Percentiles rank a stretch among this genome's conserved stretches.
Evolutionary conservation across 345 rosid genomes (phyloP).

Genomic region (Clausena lansium): DNA sequence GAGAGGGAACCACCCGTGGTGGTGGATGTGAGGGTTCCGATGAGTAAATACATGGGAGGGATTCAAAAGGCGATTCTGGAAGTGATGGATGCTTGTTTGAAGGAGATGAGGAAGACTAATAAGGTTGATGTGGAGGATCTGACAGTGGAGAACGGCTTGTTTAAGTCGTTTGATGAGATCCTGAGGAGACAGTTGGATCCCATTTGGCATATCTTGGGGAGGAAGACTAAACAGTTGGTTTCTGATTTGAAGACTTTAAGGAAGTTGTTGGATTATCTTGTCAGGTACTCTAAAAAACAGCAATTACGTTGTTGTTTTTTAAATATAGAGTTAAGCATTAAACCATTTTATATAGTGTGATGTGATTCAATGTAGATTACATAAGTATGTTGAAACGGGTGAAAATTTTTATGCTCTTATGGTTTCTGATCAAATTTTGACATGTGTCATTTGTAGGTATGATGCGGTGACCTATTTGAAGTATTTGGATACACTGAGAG

Average conservation of each 20-base stretch:
- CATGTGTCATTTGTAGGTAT: conserved; percentile 49
- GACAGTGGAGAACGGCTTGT: conserved; percentile 93
- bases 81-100: conserved; percentile 91
- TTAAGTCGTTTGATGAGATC: conserved; percentile 98
- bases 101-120: conserved; percentile 95
- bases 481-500: conserved; percentile 94
- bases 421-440: background rate
- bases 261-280: conserved; percentile 94
- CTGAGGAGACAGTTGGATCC: conserved; percentile 94
- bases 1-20: conserved; percentile 83
- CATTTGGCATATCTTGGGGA: conserved; percentile 94
- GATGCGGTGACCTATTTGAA: conserved; percentile 96
- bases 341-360: background rate
- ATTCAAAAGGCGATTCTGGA: conserved; percentile 89
- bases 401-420: background rate
- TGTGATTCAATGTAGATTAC: background rate
- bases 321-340: too few species aligned
- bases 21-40: conserved; percentile 79
- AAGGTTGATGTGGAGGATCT: conserved; percentile 95
- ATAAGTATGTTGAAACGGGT: background rate
- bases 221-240: conserved; percentile 92
- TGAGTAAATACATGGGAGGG: conserved; percentile 81
- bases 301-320: background rate
- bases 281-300: conserved; percentile 52
- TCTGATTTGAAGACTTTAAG: conserved; percentile 97